Conservation (phyloP, 2,329 filamentous ascomycete genomes). For the Aspergillus niger region DNA sequence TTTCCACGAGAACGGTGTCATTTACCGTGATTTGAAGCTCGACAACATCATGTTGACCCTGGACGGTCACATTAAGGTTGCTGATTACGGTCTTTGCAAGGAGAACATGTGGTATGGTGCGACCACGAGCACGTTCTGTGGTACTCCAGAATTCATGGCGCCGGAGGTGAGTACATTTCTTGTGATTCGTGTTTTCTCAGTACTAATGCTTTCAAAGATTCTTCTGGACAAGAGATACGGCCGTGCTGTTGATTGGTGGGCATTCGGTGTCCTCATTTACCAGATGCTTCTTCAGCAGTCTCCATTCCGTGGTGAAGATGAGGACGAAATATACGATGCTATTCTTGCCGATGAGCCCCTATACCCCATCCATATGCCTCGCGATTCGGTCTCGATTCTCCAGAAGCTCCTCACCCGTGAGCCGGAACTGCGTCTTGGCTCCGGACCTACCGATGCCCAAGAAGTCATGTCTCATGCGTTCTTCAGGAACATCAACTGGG, state of each 20-base stretch:
- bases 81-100: constrained; percentile 97
- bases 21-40: constrained; percentile 81
- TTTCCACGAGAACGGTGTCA: constrained; percentile 98
- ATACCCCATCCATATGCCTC: constrained; percentile 98
- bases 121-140: constrained; percentile 96
- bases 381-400: constrained; percentile 94
- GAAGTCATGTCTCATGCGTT: constrained; percentile 99
- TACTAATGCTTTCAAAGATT: constrained; percentile 61
- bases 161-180: constrained; percentile 69
- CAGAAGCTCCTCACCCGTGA: constrained; percentile 96
- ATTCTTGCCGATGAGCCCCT: constrained; percentile 96
- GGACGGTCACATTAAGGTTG: constrained; percentile 98
- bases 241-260: constrained; percentile 98
- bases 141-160: constrained; percentile 99
- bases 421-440: constrained; percentile 87
- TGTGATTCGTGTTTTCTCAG: not conserved
- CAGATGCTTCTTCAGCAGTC: constrained; percentile 99
- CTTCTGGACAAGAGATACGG: constrained; percentile 98
- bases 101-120: constrained; percentile 99
- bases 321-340: constrained; percentile 98
- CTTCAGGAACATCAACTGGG: constrained; percentile 97
- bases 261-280: constrained; percentile 97
- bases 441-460: constrained; percentile 93
- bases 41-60: constrained; percentile 91
- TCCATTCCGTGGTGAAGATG: constrained; percentile 96